phyloP scores from a whole-genome alignment of 768 basidiomycete species.

The Mycena rebaudengoi region DNA sequence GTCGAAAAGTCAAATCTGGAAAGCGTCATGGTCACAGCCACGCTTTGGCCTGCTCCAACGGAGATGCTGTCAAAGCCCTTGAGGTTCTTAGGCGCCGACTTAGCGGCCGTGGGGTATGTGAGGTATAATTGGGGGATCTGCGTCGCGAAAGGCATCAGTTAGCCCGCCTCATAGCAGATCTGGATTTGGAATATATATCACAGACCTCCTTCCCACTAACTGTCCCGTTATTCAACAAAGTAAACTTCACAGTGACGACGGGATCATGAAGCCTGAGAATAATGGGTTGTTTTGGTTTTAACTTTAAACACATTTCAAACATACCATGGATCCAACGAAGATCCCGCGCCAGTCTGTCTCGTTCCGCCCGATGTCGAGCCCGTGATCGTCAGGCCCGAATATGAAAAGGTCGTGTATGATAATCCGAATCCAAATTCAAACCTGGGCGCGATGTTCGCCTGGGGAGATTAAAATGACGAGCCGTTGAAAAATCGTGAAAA shows the following conservation, averaged over 20 bases:
- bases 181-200: neutral
- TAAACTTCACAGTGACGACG: constrained; percentile 62
- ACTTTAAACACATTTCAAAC: constrained; percentile 3
- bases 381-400: constrained; percentile 51
- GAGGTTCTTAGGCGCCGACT: constrained; percentile 57
- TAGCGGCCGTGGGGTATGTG: constrained; percentile 55
- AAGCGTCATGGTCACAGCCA: constrained; percentile 55
- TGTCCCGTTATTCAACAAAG: constrained; percentile 60
- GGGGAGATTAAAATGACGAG: neutral
- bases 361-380: constrained; percentile 52
- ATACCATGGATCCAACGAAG: constrained; percentile 61
- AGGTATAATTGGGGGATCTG: constrained; percentile 68
- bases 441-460: constrained; percentile 51
- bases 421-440: constrained; percentile 63
- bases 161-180: neutral
- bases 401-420: constrained; percentile 66
- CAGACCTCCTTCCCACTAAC: constrained; percentile 63
- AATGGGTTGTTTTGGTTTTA: too few relatives aligned
- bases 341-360: constrained; percentile 55
- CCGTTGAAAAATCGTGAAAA: neutral
- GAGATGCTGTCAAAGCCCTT: constrained; percentile 66
- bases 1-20: constrained; percentile 61
- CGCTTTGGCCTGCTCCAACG: constrained; percentile 52
- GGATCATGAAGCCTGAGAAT: constrained; percentile 62
- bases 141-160: neutral